Percentiles rank a stretch among this genome's conserved stretches.
Conservation (phyloP, 2,329 filamentous ascomycete species). For the Curvularia verruculosa region DNA sequence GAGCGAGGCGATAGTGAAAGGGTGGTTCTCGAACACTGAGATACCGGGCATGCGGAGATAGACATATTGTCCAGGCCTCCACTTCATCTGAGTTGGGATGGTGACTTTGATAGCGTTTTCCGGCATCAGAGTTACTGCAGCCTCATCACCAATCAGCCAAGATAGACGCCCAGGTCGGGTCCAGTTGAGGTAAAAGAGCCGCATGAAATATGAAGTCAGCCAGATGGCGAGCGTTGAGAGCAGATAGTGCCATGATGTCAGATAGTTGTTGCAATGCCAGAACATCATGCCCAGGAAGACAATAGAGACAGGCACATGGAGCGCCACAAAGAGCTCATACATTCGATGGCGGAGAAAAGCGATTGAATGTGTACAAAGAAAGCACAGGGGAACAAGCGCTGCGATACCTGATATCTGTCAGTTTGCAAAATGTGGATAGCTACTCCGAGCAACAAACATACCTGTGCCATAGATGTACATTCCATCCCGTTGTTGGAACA, state of each 20-base stretch:
- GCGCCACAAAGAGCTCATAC: constrained; percentile 83
- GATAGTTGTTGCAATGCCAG: constrained; percentile 94
- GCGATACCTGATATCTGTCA: constrained; percentile 56
- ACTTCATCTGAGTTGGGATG: constrained; percentile 88
- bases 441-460: constrained; percentile 28
- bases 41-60: constrained; percentile 95
- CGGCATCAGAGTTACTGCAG: constrained; percentile 84
- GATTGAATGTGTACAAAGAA: constrained; percentile 85
- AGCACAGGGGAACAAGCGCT: constrained; percentile 77
- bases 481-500: constrained; percentile 69
- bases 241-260: constrained; percentile 89
- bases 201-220: constrained; percentile 72
- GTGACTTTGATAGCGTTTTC: constrained; percentile 97
- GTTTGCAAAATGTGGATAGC: not conserved
- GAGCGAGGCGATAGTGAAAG: constrained; percentile 91
- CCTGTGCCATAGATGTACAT: constrained; percentile 85
- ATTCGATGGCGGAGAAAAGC: constrained; percentile 76
- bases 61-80: constrained; percentile 92
- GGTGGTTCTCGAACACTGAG: constrained; percentile 88
- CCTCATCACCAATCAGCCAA: constrained; percentile 89
- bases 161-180: constrained; percentile 76
- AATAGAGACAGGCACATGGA: constrained; percentile 83
- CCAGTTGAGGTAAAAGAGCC: constrained; percentile 91
- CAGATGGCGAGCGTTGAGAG: constrained; percentile 82
- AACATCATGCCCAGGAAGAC: constrained; percentile 85